Conservation (phyloP, 202 grass and related monocot genomes). For the Elaeis oleifera region DNA sequence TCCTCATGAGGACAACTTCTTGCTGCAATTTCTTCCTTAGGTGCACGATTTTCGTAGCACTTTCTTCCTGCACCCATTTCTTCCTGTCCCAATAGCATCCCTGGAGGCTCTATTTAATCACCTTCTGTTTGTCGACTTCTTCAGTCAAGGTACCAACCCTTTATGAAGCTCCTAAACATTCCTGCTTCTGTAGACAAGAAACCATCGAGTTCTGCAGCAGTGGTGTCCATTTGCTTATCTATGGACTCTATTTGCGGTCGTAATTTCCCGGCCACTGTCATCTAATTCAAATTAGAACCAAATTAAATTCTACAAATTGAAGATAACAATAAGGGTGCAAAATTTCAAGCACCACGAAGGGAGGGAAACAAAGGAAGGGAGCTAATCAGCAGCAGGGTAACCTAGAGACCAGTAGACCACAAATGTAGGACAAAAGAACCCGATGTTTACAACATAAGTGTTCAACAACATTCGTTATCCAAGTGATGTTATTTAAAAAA, state of each 20-base stretch:
- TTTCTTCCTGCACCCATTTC: not conserved
- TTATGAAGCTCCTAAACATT: conserved; percentile 51
- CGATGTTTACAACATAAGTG: no score
- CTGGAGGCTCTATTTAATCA: conserved; percentile 48
- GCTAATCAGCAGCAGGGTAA: no score
- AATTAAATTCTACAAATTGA: not conserved
- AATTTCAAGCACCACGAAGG: not conserved
- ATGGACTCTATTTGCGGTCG: conserved; percentile 65
- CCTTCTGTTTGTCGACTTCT: conserved; percentile 76
- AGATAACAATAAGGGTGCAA: not conserved
- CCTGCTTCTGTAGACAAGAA: conserved; percentile 77
- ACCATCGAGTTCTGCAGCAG: conserved; percentile 74
- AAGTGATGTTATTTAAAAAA: no score
- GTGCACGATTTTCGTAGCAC: no score
- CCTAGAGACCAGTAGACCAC: no score
- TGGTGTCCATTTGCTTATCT: conserved; percentile 80
- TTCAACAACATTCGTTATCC: no score
- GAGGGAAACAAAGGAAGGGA: not conserved
- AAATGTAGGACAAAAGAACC: no score
- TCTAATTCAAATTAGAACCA: conserved; percentile 22
- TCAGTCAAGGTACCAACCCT: conserved; percentile 48
- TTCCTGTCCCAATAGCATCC: conserved; percentile 51
- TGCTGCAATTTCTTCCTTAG: conserved; percentile 19
- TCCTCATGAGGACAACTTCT: conserved; percentile 26
- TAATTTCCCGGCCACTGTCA: conserved; percentile 51